Percentiles rank a stretch among this genome's conserved stretches.
Evolutionary conservation across 2,329 filamentous ascomycete genomes (phyloP).

Genomic region (Pseudogymnoascus sp.): DNA sequence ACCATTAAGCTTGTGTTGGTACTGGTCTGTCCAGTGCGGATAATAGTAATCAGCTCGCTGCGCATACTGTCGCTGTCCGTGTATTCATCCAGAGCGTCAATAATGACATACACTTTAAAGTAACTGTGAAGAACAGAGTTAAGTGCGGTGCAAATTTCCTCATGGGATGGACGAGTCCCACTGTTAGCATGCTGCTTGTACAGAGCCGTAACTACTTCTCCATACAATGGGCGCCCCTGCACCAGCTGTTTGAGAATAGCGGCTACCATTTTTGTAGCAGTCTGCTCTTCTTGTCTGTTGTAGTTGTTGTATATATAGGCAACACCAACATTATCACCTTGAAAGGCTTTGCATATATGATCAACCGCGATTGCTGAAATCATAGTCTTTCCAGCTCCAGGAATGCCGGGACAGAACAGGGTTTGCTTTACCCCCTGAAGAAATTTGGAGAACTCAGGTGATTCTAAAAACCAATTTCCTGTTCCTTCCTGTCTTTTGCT

Average conservation of each 20-base stretch:
- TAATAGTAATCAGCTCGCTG: neutral
- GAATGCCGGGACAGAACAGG: conserved; percentile 13
- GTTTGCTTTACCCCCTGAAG: neutral
- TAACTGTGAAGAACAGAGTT: conserved; percentile 13
- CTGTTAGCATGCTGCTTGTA: neutral
- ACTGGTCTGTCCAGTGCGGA: neutral
- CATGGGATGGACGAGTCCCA: neutral
- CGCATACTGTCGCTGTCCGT: neutral
- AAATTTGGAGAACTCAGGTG: conserved; percentile 12
- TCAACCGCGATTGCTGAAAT: neutral
- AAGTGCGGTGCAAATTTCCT: conserved; percentile 16
- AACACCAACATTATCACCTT: conserved; percentile 18
- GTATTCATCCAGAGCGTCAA: conserved; percentile 19
- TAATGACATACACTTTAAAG: conserved; percentile 15
- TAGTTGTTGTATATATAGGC: conserved; percentile 32
- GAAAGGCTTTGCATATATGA: neutral
- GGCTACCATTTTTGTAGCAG: conserved; percentile 14
- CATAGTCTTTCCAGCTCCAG: neutral
- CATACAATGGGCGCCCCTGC: conserved; percentile 5
- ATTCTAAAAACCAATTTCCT: conserved; percentile 13
- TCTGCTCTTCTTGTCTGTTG: conserved; percentile 23
- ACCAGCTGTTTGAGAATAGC: conserved; percentile 25
- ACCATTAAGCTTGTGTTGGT: neutral
- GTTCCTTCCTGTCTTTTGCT: conserved; percentile 26
- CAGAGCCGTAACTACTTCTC: neutral